Base-by-base conservation (phyloP, 163 green algal species). In the Chlorella variabilis region DNA sequence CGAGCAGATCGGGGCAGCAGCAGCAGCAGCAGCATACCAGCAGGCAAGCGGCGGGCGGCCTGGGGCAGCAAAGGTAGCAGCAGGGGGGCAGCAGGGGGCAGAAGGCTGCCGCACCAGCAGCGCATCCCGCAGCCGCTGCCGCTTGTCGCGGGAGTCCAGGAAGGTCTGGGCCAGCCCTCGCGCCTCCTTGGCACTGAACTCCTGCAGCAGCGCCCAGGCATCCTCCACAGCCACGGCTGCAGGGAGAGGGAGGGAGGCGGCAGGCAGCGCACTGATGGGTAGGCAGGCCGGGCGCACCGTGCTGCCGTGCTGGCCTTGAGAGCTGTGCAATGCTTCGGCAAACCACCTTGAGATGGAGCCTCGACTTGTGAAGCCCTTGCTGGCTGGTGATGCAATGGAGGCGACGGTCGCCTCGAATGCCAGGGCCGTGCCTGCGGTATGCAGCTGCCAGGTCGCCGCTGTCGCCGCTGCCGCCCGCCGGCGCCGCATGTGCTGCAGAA, bases 141-240 rank as follows among this genome's bases (percentile, higher is more conserved):
- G 58, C 29, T 73, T 65, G 8, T 76, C 63, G 13, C 13, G 2
- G 5, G 58, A 39, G 58, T 58, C 58, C 33, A 85, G 68, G 58
- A 83, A 70, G n/a, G 48, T n/a, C 25, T 84, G 74, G 15, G 74
- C 68, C 73, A 75, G 51, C 18, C 78, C 79, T 3, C 63, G 34
- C 8, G 65, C 49, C 42, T 84, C 84, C 7, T 83, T 80, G 25
- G 15, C 33, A 15, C 42, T 86, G 51, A 77, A 81, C 1, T 71
- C 65, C 38, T 62, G 27, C 33, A 86, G 82, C 49, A 80, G 67
- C 27, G 13, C 29, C 71, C 84, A 88, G 17, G 73, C 54, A 48
- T 34, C 63, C 8, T 83, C 77, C 15, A 74, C 61, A 1, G 42
- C 7, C 62, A 82, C 25, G 21, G 63, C 63, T 82, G 63, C 33